These are phyloP conservation scores for Fomitopsis palustris DNA, from an alignment of 1,284 basidiomycete genomes.

Conservation along the genomic window DNA sequence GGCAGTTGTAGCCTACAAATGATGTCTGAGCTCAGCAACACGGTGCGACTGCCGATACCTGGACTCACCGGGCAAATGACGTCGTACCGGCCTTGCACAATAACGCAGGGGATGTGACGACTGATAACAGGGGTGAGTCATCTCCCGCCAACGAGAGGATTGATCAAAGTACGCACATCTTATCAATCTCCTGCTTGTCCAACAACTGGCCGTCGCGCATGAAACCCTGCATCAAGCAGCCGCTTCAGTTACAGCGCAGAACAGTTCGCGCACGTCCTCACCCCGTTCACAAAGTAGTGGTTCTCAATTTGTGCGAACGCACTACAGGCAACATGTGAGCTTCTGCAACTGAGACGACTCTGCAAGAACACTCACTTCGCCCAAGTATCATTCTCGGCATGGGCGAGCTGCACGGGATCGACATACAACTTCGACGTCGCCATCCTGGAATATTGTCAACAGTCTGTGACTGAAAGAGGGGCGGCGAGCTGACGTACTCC, in stretches of 20 bases:
- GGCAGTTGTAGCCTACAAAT: slow-evolving; percentile 67
- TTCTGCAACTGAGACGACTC: slow-evolving; percentile 7
- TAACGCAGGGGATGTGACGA: slow-evolving; percentile 79
- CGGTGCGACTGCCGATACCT: background rate
- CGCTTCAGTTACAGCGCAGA: background rate
- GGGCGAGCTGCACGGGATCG: slow-evolving; percentile 67
- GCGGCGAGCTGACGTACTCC: slow-evolving; percentile 57
- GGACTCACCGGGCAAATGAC: slow-evolving; percentile 69
- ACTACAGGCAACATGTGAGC: slow-evolving; percentile 34
- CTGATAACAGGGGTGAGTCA: slow-evolving; percentile 33
- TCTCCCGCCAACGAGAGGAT: background rate
- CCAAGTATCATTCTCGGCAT: slow-evolving; percentile 71
- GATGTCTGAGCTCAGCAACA: background rate
- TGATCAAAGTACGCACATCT: slow-evolving; percentile 55
- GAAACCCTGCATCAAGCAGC: slow-evolving; percentile 55
- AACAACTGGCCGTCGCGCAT: slow-evolving; percentile 89
- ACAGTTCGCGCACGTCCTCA: slow-evolving; percentile 25
- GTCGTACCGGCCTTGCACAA: slow-evolving; percentile 87
- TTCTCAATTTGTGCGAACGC: slow-evolving; percentile 91
- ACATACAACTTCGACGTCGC: slow-evolving; percentile 72
- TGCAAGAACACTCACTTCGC: slow-evolving; percentile 53
- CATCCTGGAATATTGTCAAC: slow-evolving; percentile 50
- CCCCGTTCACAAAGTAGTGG: slow-evolving; percentile 85
- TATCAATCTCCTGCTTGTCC: slow-evolving; percentile 81
- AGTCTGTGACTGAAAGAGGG: background rate